phyloP scores from a whole-genome alignment of 768 basidiomycete genomes.

The Trametes maxima region DNA sequence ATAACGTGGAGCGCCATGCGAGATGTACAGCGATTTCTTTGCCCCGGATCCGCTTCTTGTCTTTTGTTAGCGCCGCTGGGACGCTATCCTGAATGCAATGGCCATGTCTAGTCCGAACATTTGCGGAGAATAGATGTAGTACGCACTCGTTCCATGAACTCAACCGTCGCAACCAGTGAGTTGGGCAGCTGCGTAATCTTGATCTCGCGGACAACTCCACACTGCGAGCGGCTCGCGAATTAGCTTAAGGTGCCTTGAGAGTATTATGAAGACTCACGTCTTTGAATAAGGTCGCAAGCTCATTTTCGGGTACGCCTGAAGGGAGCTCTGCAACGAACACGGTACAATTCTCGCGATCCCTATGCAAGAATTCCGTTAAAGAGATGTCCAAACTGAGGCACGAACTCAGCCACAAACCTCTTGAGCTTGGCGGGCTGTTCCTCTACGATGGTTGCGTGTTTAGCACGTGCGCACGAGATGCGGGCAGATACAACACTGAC shows the following conservation, averaged over 20 bases:
- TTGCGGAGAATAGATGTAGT: background rate
- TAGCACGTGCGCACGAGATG: background rate
- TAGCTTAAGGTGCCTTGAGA: constrained; percentile 19
- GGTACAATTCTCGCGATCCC: constrained; percentile 94
- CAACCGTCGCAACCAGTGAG: constrained; percentile 79
- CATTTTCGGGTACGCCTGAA: constrained; percentile 56
- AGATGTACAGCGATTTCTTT: constrained; percentile 84
- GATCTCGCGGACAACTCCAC: constrained; percentile 83
- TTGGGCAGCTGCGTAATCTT: constrained; percentile 68
- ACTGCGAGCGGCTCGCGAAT: constrained; percentile 49
- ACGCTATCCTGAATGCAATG: constrained; percentile 62
- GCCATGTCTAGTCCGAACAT: background rate
- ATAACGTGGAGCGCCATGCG: constrained; percentile 93
- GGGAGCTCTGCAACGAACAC: constrained; percentile 84
- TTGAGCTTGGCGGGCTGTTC: constrained; percentile 53
- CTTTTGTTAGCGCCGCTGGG: constrained; percentile 87
- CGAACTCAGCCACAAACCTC: constrained; percentile 45
- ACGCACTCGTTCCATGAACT: constrained; percentile 72
- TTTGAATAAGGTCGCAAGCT: constrained; percentile 76
- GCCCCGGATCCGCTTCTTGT: constrained; percentile 83
- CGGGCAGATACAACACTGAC: constrained; percentile 41
- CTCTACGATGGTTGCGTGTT: constrained; percentile 36
- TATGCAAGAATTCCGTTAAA: constrained; percentile 31
- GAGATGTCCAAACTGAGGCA: background rate
- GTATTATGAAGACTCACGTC: constrained; percentile 58